Evolutionary conservation across 2,329 filamentous ascomycete genomes (phyloP), one percentile per base, ranked within the genome.

Genomic region (Verruconis gallopava): DNA sequence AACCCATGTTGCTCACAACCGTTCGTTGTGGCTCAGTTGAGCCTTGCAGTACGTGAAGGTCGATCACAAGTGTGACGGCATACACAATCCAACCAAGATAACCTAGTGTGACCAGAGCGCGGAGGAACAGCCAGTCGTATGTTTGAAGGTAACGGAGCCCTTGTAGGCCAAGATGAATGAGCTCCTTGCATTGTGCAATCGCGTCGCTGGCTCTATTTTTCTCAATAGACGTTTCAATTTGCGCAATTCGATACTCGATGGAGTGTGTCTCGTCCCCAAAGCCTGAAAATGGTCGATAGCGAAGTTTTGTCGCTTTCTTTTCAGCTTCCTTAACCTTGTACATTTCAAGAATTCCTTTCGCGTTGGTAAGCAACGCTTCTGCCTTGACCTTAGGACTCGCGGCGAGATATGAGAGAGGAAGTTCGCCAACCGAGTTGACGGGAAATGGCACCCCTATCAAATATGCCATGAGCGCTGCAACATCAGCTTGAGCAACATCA

Each of bases 1-100:
- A 95, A 37, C 77, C 67, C 1, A 79, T 56, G 4, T 68, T 72
- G 14, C 74, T 79, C 2, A 67, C 58, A 1, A 68, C 54, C 0
- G 73, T 79, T 40, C 85, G 73, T 6, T 37, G 37, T 3, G 32
- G 18, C n/a, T 40, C 17, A 38, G 76, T 72, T 2, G 81, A 71
- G 36, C 78, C 66, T 49, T 85, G 78, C 19, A 96, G 66, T 39
- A 98, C 85, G 60, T 94, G 85, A 40, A 88, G 66, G 55, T 94
- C 82, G 47, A 96, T 71, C 37, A 96, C 86, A 0, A 81, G 93
- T 1, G 85, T 91, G 39, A 93, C 67, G 2, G 88, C 85, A 60
- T 88, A 98, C 1, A 82, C 81, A 55, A 96, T 93, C 89, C 89
- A 98, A 15, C 91, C 91, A 5, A 96, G 65, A 54, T 96, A 98